phyloP scores from a whole-genome alignment of 2,329 filamentous ascomycete genomes.

The Karstenula rhodostoma region DNA sequence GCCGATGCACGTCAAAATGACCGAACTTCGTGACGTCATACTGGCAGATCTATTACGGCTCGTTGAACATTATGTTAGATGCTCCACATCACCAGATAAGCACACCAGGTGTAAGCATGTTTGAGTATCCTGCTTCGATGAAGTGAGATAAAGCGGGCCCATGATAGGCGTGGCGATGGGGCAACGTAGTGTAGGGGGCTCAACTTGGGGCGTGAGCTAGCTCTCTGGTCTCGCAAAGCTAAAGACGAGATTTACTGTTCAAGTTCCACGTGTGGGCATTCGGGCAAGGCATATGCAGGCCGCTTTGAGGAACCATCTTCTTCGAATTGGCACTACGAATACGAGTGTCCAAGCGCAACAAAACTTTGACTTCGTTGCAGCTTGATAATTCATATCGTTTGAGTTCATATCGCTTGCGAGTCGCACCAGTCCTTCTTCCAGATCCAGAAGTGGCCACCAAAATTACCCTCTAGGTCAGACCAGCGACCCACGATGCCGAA shows the following conservation, averaged over 20 bases:
- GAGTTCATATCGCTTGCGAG: background rate
- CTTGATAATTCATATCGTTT: background rate
- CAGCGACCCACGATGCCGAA: conserved; percentile 37
- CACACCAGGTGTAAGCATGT: background rate
- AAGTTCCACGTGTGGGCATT: no score
- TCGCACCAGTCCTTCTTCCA: conserved; percentile 36
- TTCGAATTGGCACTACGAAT: no score
- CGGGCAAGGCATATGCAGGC: no score
- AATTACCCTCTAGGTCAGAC: conserved; percentile 16
- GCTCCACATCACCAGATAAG: background rate
- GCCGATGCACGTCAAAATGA: background rate
- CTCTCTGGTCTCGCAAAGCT: no score
- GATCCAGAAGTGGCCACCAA: conserved; percentile 39
- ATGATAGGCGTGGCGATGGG: no score
- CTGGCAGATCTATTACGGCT: background rate
- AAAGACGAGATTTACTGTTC: no score
- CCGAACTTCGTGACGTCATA: background rate
- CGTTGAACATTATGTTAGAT: background rate
- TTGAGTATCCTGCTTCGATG: background rate
- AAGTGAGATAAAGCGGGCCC: no score
- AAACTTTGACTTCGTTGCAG: background rate
- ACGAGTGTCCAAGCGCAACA: background rate
- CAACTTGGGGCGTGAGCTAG: no score
- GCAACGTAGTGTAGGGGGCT: no score
- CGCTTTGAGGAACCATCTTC: no score